Percentiles rank a stretch among this genome's conserved stretches.
These are phyloP conservation scores for Byssothecium circinans DNA, from an alignment of 2,329 filamentous ascomycete genomes.

Conservation along the genomic window DNA sequence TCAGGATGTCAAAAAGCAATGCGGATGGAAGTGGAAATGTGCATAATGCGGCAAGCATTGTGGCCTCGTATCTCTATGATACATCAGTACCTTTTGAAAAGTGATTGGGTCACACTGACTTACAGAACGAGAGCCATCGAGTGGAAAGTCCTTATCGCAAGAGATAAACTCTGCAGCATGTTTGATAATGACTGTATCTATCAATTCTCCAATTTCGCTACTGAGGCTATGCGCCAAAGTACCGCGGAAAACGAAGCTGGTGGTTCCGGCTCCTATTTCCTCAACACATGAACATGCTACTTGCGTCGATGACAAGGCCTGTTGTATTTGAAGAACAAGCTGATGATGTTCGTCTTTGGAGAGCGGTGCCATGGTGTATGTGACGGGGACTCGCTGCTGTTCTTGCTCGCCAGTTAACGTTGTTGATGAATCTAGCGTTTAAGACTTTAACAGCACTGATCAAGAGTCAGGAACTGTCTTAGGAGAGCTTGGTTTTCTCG, in stretches of 20 bases:
- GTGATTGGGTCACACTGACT: not conserved
- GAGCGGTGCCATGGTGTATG: not conserved
- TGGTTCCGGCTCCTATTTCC: conserved; percentile 6
- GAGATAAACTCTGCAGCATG: conserved; percentile 3
- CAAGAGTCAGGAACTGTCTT: too few relatives aligned
- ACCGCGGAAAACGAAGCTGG: conserved; percentile 10
- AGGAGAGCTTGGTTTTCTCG: too few relatives aligned
- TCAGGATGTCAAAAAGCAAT: not conserved
- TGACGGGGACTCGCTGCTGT: not conserved
- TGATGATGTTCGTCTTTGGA: not conserved
- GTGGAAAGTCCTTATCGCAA: conserved; percentile 4
- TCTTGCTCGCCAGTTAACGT: not conserved
- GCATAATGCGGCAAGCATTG: conserved; percentile 2
- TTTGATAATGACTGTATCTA: conserved; percentile 6
- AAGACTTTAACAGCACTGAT: too few relatives aligned
- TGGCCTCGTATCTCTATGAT: conserved; percentile 4
- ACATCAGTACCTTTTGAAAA: not conserved
- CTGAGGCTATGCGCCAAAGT: not conserved
- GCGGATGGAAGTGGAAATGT: not conserved
- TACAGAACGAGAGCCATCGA: conserved; percentile 7
- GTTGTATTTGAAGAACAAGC: not conserved
- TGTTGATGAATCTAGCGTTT: not conserved
- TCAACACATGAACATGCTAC: conserved; percentile 7
- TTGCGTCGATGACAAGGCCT: conserved; percentile 1
- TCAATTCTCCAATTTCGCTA: not conserved